Evolutionary conservation across 2,329 filamentous ascomycete species (phyloP), one percentile per base, ranked within the genome.

Genomic region (Elsinoe australis): DNA sequence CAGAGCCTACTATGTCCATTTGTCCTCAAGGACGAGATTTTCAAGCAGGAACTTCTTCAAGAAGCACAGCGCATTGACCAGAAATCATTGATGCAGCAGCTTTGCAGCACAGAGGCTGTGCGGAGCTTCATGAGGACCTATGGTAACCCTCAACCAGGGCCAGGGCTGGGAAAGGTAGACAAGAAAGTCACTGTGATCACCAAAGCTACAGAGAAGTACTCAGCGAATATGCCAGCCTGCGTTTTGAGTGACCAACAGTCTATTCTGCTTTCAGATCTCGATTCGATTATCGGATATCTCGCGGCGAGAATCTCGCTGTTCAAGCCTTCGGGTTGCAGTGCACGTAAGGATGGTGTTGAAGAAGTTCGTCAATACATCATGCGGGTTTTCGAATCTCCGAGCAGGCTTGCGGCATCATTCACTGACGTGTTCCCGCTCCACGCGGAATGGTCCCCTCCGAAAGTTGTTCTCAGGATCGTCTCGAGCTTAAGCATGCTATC

Each of bases 1-100:
- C 80, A 86, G 53, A 71, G 68, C 52, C 78, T 78, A 10, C 67
- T 94, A 1, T 94, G 87, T 56, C 67, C 67, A 47, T 67, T 71
- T 44, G 52, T 60, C 3, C 60, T 63, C 5, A 59, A 57, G 32
- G 49, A n/a, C n/a, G n/a, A 24, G 17, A 21, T 35, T 14, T 33
- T 41, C 28, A 17, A 19, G 12, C 24, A 19, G 19, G 18, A 24
- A 12, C 17, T n/a, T 19, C 19, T 34, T 15, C 44, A 21, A 32
- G 15, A 10, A 14, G 15, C 15, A 46, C 53, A 12, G 17, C 47
- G 2, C 52, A 54, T 38, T n/a, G 76, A 82, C 56, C 71, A 73
- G 1, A 76, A 75, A 51, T 80, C 78, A 2, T 75, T 82, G 52
- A 72, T 73, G 5, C 79, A 82, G 55, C 72, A 71, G 48, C 58